Conservation (phyloP, 176 grass and related monocot genomes). For the Hordeum marinum region DNA sequence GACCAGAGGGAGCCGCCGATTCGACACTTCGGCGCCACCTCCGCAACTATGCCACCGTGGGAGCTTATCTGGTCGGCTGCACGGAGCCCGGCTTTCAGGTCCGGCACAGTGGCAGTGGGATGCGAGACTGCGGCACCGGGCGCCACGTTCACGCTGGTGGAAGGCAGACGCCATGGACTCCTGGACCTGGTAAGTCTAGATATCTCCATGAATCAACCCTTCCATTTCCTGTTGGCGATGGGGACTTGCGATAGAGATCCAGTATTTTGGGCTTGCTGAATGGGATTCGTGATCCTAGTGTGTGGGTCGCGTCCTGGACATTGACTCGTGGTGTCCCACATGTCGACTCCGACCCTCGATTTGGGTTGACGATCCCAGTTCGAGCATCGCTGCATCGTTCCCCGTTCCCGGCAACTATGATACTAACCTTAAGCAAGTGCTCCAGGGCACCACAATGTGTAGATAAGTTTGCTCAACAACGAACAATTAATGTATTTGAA, state of each 20-base stretch:
- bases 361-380: not conserved
- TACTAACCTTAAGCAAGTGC: not conserved
- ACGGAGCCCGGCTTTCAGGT: not conserved
- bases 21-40: not conserved
- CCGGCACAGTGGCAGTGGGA: too few relatives aligned
- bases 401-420: not conserved
- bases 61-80: not conserved
- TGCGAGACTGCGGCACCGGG: not conserved
- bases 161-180: too few relatives aligned
- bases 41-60: not conserved
- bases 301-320: not conserved
- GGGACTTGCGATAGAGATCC: not conserved
- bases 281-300: not conserved
- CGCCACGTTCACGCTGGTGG: not conserved
- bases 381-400: not conserved
- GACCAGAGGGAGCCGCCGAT: not conserved
- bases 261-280: not conserved
- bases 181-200: too few relatives aligned
- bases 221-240: not conserved
- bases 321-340: not conserved
- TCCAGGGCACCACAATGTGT: conserved; percentile 4
- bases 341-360: not conserved
- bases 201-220: not conserved
- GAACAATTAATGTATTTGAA: not conserved
- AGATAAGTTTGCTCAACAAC: not conserved